Base-by-base conservation (phyloP, 306 rosid species). In the Arachis stenosperma region DNA sequence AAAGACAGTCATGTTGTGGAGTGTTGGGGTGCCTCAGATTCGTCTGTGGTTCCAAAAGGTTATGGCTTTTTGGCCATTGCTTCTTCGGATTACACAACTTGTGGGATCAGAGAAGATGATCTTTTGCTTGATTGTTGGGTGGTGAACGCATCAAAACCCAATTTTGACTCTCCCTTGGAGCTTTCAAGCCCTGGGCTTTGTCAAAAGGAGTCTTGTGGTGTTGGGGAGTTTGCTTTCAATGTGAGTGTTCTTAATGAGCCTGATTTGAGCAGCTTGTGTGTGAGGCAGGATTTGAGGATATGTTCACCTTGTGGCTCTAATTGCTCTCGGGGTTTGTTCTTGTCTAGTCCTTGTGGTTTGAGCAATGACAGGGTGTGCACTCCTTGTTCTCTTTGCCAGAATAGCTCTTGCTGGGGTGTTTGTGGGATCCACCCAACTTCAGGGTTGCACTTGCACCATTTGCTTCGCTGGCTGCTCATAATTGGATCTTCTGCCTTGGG, bases 351-450 rank as follows among this genome's bases (percentile, higher is more conserved):
- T 2, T 94, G 98, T 69, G 81, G 89, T 43, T 73, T 5, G n/a
- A 86, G 84, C 59, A 47, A 90, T 5, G 97, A 88, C 73, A 81
- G 96, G 56, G 87, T 89, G 9, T 94, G 98, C 85, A 88, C 97
- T 2, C 86, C 91, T 69, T 94, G 97, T 77, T 94, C 97, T 61
- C 96, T 94, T 71, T 94, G 99, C 85, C 97, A 94, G 77, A 94
- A 94, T 77, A 87, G 93, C 43, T 89, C 97, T 58, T 94, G 99
- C 75, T 64, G 65, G 82, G 81, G 78, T 52, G 79, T 82, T 22
- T 94, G 99, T 81, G 82, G 84, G 17, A 75, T 84, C 68, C 88
- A 75, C 30, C 71, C 92, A 6, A 58, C 90, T 8, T 44, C 78
- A 4, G 88, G 72, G 60, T 37, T 70, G 72, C 82, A 76, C 60